Base-by-base conservation (phyloP, 139 green algal genomes). In the Closterium sp. region DNA sequence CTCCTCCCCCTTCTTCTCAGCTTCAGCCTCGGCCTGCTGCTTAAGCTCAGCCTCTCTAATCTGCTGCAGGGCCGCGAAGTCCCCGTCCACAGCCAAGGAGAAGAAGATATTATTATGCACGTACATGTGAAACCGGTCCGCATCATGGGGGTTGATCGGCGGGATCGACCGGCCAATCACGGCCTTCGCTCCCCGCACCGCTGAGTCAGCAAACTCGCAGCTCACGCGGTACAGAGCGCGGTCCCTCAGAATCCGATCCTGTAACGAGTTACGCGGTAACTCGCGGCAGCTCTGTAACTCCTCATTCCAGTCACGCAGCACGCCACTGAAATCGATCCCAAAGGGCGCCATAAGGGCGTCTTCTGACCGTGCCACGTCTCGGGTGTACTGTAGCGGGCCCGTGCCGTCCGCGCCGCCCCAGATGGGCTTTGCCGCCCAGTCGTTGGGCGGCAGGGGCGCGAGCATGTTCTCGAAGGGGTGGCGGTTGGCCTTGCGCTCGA, bases 51-150 rank as follows among this genome's bases (percentile, higher is more conserved):
- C 38, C 86, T 92, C 89, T 23, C 81, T 33, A 34, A 92, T 92
- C 84, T 93, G 90, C 81, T 93, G 90, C 35, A 93, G 87, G 31
- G 91, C 66, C 4, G 38, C 87, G 33, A 93, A 93, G 88, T 93
- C 90, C 34, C 88, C 69, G 69, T 94, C 91, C 1, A 93, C 69
- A 21, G 92, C 92, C 16, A 87, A 86, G 30, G 83, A 88, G 66
- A 93, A 94, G 87, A 94, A 93, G 84, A 94, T 94, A 30, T 36
- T 38, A 66, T 94, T 94, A 69, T 94, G 89, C 86, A 94, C 92
- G 25, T 89, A 94, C 92, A 94, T 94, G 86, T 94, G 92, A n/a
- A 93, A 93, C 23, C 90, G 90, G 9, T 94, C 92, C 16, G 87
- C 90, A 38, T 93, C 90, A 43, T 69, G 34, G 8, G 90, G 84